Evolutionary conservation across 2,329 filamentous ascomycete species (phyloP).

Genomic region (Fusarium burgessii): DNA sequence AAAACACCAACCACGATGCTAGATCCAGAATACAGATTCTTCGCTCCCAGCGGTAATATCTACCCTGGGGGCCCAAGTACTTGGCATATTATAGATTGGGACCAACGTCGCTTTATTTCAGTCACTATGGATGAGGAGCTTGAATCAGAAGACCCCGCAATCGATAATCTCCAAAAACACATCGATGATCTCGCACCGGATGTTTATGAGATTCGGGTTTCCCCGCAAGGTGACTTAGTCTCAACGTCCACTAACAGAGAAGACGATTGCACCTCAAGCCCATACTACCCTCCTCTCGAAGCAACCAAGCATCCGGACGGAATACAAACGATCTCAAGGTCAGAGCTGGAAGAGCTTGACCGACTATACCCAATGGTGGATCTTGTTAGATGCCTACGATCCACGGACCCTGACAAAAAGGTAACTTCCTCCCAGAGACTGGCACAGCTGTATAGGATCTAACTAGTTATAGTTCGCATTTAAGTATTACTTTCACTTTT

Average conservation of each 20-base stretch:
- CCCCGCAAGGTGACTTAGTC: conserved; percentile 38
- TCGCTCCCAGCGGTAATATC: background rate
- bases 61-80: conserved; percentile 41
- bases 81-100: conserved; percentile 41
- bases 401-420: background rate
- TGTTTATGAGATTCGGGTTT: conserved; percentile 42
- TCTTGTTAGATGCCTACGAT: conserved; percentile 30
- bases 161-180: conserved; percentile 42
- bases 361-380: conserved; percentile 46
- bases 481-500: conserved; percentile 51
- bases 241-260: conserved; percentile 38
- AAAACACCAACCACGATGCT: background rate
- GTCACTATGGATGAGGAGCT: conserved; percentile 48
- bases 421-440: background rate
- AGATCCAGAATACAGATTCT: background rate
- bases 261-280: conserved; percentile 47
- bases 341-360: conserved; percentile 49
- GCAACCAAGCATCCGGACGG: conserved; percentile 33
- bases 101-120: conserved; percentile 47
- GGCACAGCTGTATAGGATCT: background rate
- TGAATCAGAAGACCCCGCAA: conserved; percentile 32
- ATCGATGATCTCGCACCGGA: conserved; percentile 34
- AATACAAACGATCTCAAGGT: conserved; percentile 33
- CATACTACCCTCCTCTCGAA: conserved; percentile 42
- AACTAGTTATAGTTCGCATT: conserved; percentile 42